Conservation (phyloP, 805 yeast genomes). For the Candida oleophila region DNA sequence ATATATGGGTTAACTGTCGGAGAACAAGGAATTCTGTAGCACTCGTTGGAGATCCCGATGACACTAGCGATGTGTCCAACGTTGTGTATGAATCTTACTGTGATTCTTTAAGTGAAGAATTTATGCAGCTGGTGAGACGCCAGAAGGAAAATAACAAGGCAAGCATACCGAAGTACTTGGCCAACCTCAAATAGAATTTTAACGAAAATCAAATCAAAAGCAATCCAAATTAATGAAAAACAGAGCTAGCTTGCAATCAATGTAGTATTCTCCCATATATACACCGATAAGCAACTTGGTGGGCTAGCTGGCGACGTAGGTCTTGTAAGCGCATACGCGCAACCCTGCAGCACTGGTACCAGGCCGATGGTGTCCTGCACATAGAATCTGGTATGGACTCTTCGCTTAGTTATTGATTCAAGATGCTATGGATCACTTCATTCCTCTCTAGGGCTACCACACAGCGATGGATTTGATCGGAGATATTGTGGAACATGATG, state of each 20-base stretch:
- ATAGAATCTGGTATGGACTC: background rate
- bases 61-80: too few relatives aligned
- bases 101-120: conserved; percentile 7
- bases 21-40: background rate
- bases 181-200: too few relatives aligned
- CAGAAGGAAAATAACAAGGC: conserved; percentile 11
- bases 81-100: conserved; percentile 6
- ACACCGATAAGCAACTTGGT: too few relatives aligned
- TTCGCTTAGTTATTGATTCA: background rate
- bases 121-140: conserved; percentile 5
- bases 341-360: background rate
- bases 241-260: too few relatives aligned
- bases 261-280: too few relatives aligned
- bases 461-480: conserved; percentile 68
- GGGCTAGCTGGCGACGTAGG: too few relatives aligned
- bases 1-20: background rate
- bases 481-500: conserved; percentile 68
- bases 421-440: too few relatives aligned
- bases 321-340: too few relatives aligned
- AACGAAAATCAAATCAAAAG: too few relatives aligned
- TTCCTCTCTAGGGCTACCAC: too few relatives aligned
- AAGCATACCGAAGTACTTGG: conserved; percentile 9
- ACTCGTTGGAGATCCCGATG: background rate
- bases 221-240: too few relatives aligned
- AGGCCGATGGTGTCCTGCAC: background rate